phyloP scores from a whole-genome alignment of 441 rosid species.

The Erysimum pusillum region DNA sequence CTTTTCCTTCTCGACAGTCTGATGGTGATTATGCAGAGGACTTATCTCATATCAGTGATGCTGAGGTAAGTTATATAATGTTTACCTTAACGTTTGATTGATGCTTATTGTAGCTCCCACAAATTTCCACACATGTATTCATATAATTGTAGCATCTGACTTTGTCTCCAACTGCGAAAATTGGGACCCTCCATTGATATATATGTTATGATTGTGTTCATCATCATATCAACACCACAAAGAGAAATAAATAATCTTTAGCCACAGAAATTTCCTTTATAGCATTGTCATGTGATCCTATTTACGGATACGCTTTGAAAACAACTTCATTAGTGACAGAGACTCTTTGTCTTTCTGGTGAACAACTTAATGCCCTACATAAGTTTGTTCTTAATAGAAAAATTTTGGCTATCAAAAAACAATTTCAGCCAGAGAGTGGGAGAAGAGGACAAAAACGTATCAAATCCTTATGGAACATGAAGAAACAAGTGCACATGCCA shows the following conservation, averaged over 20 bases:
- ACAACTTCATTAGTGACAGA: slow-evolving; percentile 21
- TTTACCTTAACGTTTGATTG: background rate
- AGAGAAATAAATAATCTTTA: background rate
- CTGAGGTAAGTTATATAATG: slow-evolving; percentile 37
- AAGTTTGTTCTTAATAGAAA: slow-evolving; percentile 8
- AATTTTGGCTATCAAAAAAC: background rate
- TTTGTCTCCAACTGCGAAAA: slow-evolving; percentile 14
- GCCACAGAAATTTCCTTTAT: slow-evolving; percentile 12
- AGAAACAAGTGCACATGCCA: slow-evolving; percentile 41
- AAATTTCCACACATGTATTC: slow-evolving; percentile 9
- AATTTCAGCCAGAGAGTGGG: slow-evolving; percentile 3
- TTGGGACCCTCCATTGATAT: slow-evolving; percentile 29
- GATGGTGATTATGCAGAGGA: slow-evolving; percentile 25
- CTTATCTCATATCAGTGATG: slow-evolving; percentile 40
- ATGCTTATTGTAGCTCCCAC: slow-evolving; percentile 18
- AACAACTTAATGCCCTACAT: slow-evolving; percentile 38
- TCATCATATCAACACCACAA: slow-evolving; percentile 26
- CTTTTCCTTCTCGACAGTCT: background rate
- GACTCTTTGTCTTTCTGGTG: slow-evolving; percentile 22
- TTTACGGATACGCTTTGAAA: slow-evolving; percentile 26
- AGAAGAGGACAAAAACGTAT: slow-evolving; percentile 29
- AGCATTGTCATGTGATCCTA: slow-evolving; percentile 27
- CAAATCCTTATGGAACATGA: background rate
- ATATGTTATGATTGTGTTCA: slow-evolving; percentile 29
- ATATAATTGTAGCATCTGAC: slow-evolving; percentile 7